phyloP scores from a whole-genome alignment of 2,329 filamentous ascomycete species.

The Pestalotiopsis sp. region DNA sequence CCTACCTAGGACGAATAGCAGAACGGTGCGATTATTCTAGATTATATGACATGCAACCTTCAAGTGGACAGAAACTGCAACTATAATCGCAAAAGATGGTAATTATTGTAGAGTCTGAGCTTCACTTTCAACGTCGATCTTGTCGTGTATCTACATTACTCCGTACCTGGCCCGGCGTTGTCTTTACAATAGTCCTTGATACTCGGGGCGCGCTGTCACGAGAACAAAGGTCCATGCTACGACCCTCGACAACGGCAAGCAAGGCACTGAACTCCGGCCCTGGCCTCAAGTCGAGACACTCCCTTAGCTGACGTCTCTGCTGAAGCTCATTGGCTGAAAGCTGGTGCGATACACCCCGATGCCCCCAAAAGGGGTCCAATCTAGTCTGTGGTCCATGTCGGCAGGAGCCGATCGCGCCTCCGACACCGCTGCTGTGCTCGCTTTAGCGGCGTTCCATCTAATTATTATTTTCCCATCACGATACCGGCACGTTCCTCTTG shows the following conservation, averaged over 20 bases:
- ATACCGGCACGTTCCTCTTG: not conserved
- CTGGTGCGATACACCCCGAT: not conserved
- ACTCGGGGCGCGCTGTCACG: not conserved
- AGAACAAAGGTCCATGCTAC: not conserved
- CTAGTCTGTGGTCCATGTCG: not conserved
- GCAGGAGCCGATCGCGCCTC: not conserved
- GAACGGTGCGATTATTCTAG: not conserved
- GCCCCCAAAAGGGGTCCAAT: not conserved
- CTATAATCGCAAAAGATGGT: too few species aligned
- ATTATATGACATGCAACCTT: too few species aligned
- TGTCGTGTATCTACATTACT: too few species aligned
- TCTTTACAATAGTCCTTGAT: too few species aligned
- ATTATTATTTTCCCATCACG: slow-evolving; percentile 7
- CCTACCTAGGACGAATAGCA: not conserved
- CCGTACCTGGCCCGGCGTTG: too few species aligned
- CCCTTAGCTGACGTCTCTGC: not conserved
- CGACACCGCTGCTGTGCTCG: slow-evolving; percentile 7
- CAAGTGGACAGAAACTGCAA: too few species aligned
- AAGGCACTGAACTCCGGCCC: not conserved
- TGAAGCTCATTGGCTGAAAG: not conserved
- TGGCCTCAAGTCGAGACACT: not conserved
- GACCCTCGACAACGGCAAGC: not conserved
- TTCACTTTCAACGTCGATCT: too few species aligned
- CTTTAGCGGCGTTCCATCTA: slow-evolving; percentile 5
- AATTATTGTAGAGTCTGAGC: too few species aligned